A percentile compares a stretch with the other conserved stretches of the same genome.
Evolutionary conservation across 768 basidiomycete genomes (phyloP).

Genomic region (Trametes maxima): DNA sequence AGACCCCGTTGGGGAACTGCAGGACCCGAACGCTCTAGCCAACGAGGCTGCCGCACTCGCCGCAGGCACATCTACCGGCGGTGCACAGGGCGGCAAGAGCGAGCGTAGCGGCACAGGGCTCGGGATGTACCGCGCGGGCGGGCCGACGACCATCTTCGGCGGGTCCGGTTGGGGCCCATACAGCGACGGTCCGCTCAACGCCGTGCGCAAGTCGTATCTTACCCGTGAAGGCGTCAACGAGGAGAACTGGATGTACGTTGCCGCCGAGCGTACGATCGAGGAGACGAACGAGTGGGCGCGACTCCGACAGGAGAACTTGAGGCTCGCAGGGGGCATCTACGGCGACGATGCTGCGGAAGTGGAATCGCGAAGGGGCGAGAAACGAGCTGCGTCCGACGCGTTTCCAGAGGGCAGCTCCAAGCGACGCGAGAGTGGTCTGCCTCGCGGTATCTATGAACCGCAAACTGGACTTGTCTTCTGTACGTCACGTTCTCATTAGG

Average conservation of each 20-base stretch:
- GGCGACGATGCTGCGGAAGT: constrained; percentile 26
- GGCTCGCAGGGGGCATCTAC: constrained; percentile 51
- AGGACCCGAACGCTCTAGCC: constrained; percentile 64
- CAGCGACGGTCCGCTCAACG: constrained; percentile 84
- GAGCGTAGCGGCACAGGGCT: constrained; percentile 53
- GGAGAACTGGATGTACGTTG: constrained; percentile 92
- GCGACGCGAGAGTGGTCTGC: constrained; percentile 38
- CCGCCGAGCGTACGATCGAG: constrained; percentile 65
- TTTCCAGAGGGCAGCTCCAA: constrained; percentile 32
- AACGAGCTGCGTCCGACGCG: constrained; percentile 21
- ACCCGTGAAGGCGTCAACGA: constrained; percentile 79
- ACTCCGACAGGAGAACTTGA: constrained; percentile 57
- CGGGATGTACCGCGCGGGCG: constrained; percentile 89
- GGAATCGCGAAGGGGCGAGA: neutral
- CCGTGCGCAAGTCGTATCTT: constrained; percentile 78
- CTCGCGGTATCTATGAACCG: constrained; percentile 79
- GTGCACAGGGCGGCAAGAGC: constrained; percentile 44
- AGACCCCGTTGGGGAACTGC: constrained; percentile 80
- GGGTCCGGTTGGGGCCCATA: constrained; percentile 83
- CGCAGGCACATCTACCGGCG: constrained; percentile 30
- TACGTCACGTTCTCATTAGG: constrained; percentile 34
- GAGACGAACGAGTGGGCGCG: constrained; percentile 65
- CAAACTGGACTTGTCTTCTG: constrained; percentile 77
- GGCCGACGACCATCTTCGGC: constrained; percentile 92
- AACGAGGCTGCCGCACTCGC: constrained; percentile 46